Base-by-base conservation (phyloP, 768 basidiomycete genomes). In the Suillus occidentalis region DNA sequence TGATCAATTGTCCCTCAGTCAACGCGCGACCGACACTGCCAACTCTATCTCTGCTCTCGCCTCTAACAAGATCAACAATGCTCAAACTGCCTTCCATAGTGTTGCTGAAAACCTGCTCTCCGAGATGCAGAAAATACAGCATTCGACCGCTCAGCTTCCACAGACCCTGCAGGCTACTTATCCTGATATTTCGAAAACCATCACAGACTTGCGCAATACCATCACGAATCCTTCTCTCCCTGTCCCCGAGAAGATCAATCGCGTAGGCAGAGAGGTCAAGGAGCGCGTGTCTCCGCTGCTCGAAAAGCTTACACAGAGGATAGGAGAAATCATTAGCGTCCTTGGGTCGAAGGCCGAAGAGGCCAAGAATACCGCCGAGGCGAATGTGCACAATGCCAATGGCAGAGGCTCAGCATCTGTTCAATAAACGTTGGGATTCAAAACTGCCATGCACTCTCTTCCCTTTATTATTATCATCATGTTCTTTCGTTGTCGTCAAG, bases 21-120 rank as follows among this genome's bases (percentile, higher is more conserved):
- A 92, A 81, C 84, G 84, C 65, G 91, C 90, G 3, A 84, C 85
- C 3, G 86, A 87, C 58, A 88, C 87, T 28, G 89, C 90, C 20
- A 82, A 87, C 40, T 80, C 82, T 57, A 85, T 94, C 72, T 85
- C 84, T 70, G 75, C 79, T 16, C 79, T 88, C 34, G 86, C 90
- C 25, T 81, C 89, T 0, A 81, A 84, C 4, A 86, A 87, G 58
- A 74, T 89, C 50, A 72, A 77, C 4, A 77, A 80, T 49, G 86
- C 89, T 18, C 85, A 88, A 69, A 71, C 80, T 43, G 85, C 82
- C 65, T 83, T 91, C 49, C 83, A 87, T 69, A 66, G 78, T 3
- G 83, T 91, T 43, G 88, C 88, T 43, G 85, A 89, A 66, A 84
- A 77, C 61, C 87, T 93, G 87, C 76, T 91, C 58, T 58, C 71